Evolutionary conservation across 345 rosid species (phyloP), one percentile per base, ranked within the genome.

Genomic region (Rhizophora apiculata): DNA sequence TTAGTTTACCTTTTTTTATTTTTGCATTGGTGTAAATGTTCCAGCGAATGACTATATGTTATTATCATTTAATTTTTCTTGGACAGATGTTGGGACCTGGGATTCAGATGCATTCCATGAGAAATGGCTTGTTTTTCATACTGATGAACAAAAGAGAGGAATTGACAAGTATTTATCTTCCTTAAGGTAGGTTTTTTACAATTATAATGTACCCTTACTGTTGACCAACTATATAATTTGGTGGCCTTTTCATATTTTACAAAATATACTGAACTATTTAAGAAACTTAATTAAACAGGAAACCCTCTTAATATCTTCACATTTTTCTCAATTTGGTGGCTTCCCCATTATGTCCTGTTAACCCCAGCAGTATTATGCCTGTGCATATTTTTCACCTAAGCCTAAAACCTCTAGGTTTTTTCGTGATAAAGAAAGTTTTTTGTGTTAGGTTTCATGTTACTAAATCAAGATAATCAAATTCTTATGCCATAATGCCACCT

Each of bases 101-200:
- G 73, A 74, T 78, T 81, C 72, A 6, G 80, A 51, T 72, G 65
- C 64, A 11, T 71, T 71, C 3, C 77, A 65, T 30, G 97, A 89
- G 74, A 89, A 85, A 76, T 93, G 96, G 98, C 64, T 78, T 29
- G 63, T 62, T 70, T 91, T 82, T 72, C 77, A 75, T 65, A 64
- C 80, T 56, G 91, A 82, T 76, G 91, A 82, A 78, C 88, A 89
- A 76, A 83, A 80, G 60, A 78, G 71, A 62, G 90, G 79, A 43
- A 48, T 88, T 6, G 90, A 89, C 67, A 82, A 81, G 63, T 89
- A 89, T 79, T 80, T 89, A 71, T 78, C 85, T 69, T 74, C 61
- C 55, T 34, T 60, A 65, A 76, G 85, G 96, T 92, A 57, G 75
- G 67, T 59, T 43, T 11, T 19, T 18, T 43, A 2, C 63, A 18